Evolutionary conservation across 345 rosid species (phyloP).

Genomic region (Euphorbia peplus): DNA sequence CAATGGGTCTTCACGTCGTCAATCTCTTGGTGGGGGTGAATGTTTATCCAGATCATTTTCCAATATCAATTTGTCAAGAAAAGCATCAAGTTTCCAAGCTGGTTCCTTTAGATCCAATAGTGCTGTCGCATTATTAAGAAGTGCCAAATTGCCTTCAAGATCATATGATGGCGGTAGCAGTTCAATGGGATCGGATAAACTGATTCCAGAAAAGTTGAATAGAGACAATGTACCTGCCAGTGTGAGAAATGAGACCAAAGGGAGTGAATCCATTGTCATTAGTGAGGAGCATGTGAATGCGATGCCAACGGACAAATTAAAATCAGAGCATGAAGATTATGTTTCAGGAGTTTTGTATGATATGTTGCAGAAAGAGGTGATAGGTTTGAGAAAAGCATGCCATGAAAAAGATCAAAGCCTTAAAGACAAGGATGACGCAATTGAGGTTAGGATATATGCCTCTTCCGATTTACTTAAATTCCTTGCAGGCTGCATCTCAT

Average conservation of each 20-base stretch:
- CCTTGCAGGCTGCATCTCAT: background rate
- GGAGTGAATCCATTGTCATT: slow-evolving; percentile 7
- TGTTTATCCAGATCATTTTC: slow-evolving; percentile 24
- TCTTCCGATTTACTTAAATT: background rate
- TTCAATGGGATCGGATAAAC: slow-evolving; percentile 24
- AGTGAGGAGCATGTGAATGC: slow-evolving; percentile 21
- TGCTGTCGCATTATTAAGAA: slow-evolving; percentile 30
- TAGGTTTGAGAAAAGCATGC: slow-evolving; percentile 38
- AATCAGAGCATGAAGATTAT: slow-evolving; percentile 28
- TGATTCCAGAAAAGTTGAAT: slow-evolving; percentile 19
- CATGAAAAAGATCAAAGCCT: slow-evolving; percentile 40
- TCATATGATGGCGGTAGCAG: slow-evolving; percentile 39
- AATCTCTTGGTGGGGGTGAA: slow-evolving; percentile 40
- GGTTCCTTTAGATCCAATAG: slow-evolving; percentile 27
- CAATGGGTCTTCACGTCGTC: slow-evolving; percentile 34
- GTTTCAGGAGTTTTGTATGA: slow-evolving; percentile 43
- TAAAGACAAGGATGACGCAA: slow-evolving; percentile 43
- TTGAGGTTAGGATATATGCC: slow-evolving; percentile 28
- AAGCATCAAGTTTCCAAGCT: slow-evolving; percentile 17
- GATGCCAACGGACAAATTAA: slow-evolving; percentile 19
- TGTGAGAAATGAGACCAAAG: slow-evolving; percentile 12
- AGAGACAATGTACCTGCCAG: slow-evolving; percentile 13
- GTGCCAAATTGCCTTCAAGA: slow-evolving; percentile 26
- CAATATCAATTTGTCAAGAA: slow-evolving; percentile 33
- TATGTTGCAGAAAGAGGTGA: slow-evolving; percentile 44